A percentile compares a stretch with the other conserved stretches of the same genome.
These are phyloP conservation scores for Spergularia bocconei DNA, from an alignment of 148 eudicot species.

Conservation along the genomic window DNA sequence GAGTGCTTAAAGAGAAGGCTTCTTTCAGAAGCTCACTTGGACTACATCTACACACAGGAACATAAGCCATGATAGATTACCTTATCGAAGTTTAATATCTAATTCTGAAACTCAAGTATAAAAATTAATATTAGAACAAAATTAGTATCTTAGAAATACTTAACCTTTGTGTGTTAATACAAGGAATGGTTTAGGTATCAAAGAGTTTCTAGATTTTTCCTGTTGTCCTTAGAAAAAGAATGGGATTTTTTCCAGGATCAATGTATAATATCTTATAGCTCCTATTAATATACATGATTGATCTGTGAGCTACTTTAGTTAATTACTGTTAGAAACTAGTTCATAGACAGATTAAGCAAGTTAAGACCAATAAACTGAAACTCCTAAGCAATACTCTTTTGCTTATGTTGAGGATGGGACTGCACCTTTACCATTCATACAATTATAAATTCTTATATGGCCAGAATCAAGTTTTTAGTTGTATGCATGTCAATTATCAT, in stretches of 20 bases:
- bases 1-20: constrained; percentile 47
- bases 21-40: constrained; percentile 47
- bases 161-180: constrained; percentile 18
- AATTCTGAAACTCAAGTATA: constrained; percentile 14
- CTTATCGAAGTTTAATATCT: constrained; percentile 2
- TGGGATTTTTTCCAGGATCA: neutral
- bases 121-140: constrained; percentile 18
- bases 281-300: neutral
- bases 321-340: too few species aligned
- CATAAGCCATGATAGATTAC: constrained; percentile 25
- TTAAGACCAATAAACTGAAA: too few species aligned
- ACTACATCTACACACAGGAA: constrained; percentile 57
- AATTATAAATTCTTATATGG: too few species aligned
- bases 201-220: neutral
- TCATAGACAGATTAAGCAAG: neutral
- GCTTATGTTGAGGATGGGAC: too few species aligned
- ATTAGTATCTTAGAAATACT: constrained; percentile 13
- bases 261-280: neutral
- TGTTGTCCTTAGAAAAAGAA: constrained; percentile 1
- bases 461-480: too few species aligned
- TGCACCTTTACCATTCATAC: too few species aligned
- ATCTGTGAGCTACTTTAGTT: neutral
- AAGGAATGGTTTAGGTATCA: constrained; percentile 14
- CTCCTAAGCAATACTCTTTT: too few species aligned
- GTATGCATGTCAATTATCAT: too few species aligned